phyloP scores from a whole-genome alignment of 2,329 filamentous ascomycete genomes.

The Mycosphaerella sp. region DNA sequence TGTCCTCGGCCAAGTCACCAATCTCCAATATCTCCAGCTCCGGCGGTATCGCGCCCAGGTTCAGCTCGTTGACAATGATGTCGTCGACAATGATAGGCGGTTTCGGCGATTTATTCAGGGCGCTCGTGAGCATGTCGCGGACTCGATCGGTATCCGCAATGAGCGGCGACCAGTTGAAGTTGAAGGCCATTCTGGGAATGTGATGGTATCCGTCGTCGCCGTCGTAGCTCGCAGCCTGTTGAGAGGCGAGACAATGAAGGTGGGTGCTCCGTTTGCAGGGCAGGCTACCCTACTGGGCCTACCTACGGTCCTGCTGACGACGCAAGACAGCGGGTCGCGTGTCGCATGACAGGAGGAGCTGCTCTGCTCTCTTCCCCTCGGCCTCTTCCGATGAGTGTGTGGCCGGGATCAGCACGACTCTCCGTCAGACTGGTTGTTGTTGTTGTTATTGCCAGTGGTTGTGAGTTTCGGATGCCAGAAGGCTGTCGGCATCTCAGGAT shows the following conservation, averaged over 20 bases:
- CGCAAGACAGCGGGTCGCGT: constrained; percentile 26
- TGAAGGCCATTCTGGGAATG: constrained; percentile 81
- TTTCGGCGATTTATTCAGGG: constrained; percentile 95
- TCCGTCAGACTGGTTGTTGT: neutral
- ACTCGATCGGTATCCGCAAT: constrained; percentile 90
- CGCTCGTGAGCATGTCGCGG: constrained; percentile 87
- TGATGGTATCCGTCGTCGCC: too few relatives aligned
- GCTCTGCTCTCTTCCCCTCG: neutral
- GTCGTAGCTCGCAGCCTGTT: constrained; percentile 7
- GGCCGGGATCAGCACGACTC: neutral
- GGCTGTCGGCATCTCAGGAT: too few relatives aligned
- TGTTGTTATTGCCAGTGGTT: neutral
- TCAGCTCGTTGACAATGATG: constrained; percentile 96
- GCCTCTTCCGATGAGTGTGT: neutral
- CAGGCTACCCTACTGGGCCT: too few relatives aligned
- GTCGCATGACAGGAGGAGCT: constrained; percentile 19
- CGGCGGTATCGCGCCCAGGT: constrained; percentile 88
- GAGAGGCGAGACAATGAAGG: too few relatives aligned
- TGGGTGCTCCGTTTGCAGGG: too few relatives aligned
- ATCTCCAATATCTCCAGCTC: constrained; percentile 97
- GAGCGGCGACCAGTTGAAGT: constrained; percentile 99
- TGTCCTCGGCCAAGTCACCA: constrained; percentile 91
- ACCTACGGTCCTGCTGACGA: constrained; percentile 19
- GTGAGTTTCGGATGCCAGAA: neutral
- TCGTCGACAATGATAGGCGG: constrained; percentile 99